Conservation (phyloP, 495 filamentous ascomycete species). For the Xylaria acuta region DNA sequence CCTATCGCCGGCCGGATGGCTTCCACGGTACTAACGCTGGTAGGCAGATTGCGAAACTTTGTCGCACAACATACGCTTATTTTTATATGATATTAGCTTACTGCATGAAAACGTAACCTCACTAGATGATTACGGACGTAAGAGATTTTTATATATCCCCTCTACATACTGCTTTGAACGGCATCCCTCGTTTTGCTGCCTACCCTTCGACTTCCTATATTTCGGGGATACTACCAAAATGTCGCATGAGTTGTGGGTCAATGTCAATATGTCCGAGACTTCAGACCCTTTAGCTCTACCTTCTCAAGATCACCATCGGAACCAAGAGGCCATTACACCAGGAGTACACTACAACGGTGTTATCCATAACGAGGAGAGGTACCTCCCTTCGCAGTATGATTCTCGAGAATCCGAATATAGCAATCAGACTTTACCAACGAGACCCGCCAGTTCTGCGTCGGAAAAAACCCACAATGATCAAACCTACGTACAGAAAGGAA, state of each 20-base stretch:
- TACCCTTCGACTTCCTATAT: neutral
- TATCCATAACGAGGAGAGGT: neutral
- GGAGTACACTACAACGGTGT: neutral
- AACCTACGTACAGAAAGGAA: neutral
- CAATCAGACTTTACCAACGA: neutral
- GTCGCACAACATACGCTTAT: neutral
- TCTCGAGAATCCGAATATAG: neutral
- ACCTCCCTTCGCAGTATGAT: neutral
- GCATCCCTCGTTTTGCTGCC: neutral
- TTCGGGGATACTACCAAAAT: neutral
- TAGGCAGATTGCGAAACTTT: neutral
- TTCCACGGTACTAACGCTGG: too few species aligned
- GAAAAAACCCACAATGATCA: neutral
- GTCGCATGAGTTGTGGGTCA: neutral
- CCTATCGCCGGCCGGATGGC: too few species aligned
- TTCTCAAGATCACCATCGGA: neutral
- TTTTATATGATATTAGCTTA: neutral
- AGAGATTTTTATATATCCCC: neutral
- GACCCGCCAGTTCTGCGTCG: neutral
- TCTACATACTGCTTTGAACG: neutral
- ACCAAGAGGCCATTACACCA: neutral
- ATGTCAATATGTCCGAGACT: neutral
- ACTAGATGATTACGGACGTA: neutral
- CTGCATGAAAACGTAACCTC: neutral
- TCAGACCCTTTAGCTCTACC: neutral